Base-by-base conservation (phyloP, 129 eudicot species). In the Artemisia tridentata region DNA sequence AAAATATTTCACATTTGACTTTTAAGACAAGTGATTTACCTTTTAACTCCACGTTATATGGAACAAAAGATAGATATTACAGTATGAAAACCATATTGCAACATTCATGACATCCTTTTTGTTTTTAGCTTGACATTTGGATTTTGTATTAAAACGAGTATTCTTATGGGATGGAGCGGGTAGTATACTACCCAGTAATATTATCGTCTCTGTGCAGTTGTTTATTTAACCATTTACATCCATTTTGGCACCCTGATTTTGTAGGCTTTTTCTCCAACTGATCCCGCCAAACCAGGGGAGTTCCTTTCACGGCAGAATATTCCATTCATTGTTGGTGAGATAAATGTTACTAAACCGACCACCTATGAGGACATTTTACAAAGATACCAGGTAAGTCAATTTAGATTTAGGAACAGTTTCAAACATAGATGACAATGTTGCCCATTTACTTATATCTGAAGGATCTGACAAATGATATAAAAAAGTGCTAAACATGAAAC, bases 201-300 rank as follows among this genome's bases (percentile, higher is more conserved):
- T 38, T 38, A 38, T 34, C 45, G 45, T 38, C 45, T 38, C 45
- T 54, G 27, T 61, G 11, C n/a, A 43, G 43, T 27, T 41, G 68
- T 48, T 65, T 27, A 53, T 54, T 43, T 23, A 68, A 38, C 19
- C 48, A 19, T 15, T 58, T 51, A 1, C 16, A 25, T 63, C 18
- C 48, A 12, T 59, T 17, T 63, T 50, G 52, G 63, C 62, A 17
- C 25, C 48, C 21, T 48, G 68, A 65, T 67, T 61, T 52, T 74
- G 76, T 77, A 93, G 98, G 92, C 92, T 34, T 93, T 83, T 76
- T 87, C 96, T 72, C 98, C 98, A 43, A 84, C 61, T 76, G 98
- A 93, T 34, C 88, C 84, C 0, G 83, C 75, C 11, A 93, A 93
- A 75, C 80, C 96, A 11, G 98, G 98, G 51, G 98, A 93, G 68